A percentile compares a stretch with the other conserved stretches of the same genome.
Evolutionary conservation across 306 rosid species (phyloP).

Genomic region (Acacia acuminata): DNA sequence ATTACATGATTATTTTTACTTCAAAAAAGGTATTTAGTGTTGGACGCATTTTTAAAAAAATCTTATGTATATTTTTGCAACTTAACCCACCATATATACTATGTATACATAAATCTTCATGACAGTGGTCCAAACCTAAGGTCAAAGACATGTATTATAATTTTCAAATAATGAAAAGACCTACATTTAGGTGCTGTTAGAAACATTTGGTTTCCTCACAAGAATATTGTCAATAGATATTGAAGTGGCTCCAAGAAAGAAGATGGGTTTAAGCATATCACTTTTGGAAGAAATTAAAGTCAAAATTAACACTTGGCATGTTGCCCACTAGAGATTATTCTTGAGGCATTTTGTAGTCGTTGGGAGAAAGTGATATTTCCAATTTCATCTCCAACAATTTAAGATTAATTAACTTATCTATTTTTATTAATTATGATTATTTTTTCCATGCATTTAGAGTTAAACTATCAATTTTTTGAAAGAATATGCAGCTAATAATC

Average conservation of each 20-base stretch:
- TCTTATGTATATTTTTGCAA: background rate
- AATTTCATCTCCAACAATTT: background rate
- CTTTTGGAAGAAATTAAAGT: background rate
- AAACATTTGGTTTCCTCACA: background rate
- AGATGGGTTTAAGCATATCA: background rate
- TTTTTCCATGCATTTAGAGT: background rate
- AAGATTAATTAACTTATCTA: background rate
- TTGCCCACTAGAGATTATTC: slow-evolving; percentile 9
- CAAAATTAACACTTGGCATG: background rate
- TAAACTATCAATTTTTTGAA: slow-evolving; percentile 10
- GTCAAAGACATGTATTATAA: background rate
- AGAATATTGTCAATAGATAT: background rate
- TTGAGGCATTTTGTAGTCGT: background rate
- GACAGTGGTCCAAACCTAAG: background rate
- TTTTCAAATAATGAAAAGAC: background rate
- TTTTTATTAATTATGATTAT: background rate
- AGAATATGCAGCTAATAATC: background rate
- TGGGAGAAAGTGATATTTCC: slow-evolving; percentile 4
- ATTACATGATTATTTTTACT: too few relatives aligned
- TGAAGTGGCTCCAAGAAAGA: background rate
- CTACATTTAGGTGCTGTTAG: background rate
- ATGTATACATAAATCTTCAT: too few relatives aligned
- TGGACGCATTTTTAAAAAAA: too few relatives aligned
- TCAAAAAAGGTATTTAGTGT: too few relatives aligned
- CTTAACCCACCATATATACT: too few relatives aligned